Evolutionary conservation across 768 basidiomycete species (phyloP).

Genomic region (Tricholoma flavovirens): DNA sequence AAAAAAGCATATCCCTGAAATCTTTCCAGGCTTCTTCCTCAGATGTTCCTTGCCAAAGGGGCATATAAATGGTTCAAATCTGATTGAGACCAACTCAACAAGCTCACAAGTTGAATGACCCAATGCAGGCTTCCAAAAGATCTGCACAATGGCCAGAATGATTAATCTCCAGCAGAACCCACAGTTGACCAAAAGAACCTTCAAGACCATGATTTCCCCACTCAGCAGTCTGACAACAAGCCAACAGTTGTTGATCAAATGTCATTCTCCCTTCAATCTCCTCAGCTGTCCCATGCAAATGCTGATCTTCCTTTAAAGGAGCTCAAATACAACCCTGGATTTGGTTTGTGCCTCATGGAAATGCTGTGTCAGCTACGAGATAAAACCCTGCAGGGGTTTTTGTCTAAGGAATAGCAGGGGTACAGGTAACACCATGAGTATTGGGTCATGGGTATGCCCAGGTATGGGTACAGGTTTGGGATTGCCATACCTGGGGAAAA

Average conservation of each 20-base stretch:
- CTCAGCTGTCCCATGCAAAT: conserved; percentile 2
- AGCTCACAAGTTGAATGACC: conserved; percentile 30
- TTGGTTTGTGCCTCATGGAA: conserved; percentile 28
- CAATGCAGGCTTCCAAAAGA: conserved; percentile 31
- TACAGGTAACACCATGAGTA: no score
- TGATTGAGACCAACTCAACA: conserved; percentile 34
- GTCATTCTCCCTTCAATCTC: conserved; percentile 18
- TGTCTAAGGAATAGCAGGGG: no score
- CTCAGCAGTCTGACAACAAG: conserved; percentile 43
- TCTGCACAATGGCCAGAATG: conserved; percentile 18
- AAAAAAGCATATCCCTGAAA: conserved; percentile 35
- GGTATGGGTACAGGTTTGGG: no score
- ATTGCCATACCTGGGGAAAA: no score
- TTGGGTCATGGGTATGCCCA: no score
- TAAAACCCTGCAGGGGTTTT: conserved; percentile 39
- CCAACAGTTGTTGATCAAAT: conserved; percentile 34
- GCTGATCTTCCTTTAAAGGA: conserved; percentile 16
- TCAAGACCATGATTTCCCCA: conserved; percentile 45
- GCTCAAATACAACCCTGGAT: conserved; percentile 30
- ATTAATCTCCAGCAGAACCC: conserved; percentile 33
- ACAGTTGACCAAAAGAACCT: conserved; percentile 40
- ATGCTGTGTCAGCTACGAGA: conserved; percentile 41
- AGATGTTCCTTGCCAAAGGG: conserved; percentile 26
- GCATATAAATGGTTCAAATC: conserved; percentile 36
- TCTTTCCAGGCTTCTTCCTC: conserved; percentile 28